phyloP scores from a whole-genome alignment of 179 eudicot species.

The Nepenthes alata region DNA sequence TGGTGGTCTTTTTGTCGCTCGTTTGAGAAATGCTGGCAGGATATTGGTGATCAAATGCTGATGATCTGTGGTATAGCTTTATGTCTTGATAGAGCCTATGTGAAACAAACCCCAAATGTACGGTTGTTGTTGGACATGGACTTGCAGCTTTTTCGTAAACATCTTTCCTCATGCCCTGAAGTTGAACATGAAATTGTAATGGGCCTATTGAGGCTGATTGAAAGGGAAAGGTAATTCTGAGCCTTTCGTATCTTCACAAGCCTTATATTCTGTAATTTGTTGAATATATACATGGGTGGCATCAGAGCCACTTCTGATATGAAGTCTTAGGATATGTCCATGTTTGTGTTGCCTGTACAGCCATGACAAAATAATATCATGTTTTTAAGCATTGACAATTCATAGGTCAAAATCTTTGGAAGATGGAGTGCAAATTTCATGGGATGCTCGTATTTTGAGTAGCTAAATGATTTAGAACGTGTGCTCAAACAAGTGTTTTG shows the following conservation, averaged over 20 bases:
- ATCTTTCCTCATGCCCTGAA: constrained; percentile 71
- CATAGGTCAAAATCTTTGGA: not conserved
- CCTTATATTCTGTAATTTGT: not conserved
- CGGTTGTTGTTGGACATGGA: constrained; percentile 99
- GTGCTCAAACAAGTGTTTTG: no score
- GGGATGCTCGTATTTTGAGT: not conserved
- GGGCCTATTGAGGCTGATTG: constrained; percentile 90
- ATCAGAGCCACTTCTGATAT: not conserved
- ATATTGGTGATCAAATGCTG: constrained; percentile 90
- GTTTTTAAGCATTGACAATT: no score
- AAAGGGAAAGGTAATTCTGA: constrained; percentile 66
- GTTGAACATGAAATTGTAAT: constrained; percentile 89
- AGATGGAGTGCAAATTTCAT: not conserved
- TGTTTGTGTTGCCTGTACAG: not conserved
- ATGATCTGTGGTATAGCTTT: constrained; percentile 96
- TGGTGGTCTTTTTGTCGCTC: constrained; percentile 76
- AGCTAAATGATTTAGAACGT: no score
- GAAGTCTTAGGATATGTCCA: not conserved
- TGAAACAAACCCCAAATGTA: constrained; percentile 71
- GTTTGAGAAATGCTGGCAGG: constrained; percentile 94
- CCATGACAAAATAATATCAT: no score
- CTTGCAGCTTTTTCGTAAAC: constrained; percentile 81
- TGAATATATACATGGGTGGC: not conserved
- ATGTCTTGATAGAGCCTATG: constrained; percentile 87
- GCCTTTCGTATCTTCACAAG: no score